Evolutionary conservation across 345 rosid genomes (phyloP), one percentile per base, ranked within the genome.

Genomic region (Adansonia digitata): DNA sequence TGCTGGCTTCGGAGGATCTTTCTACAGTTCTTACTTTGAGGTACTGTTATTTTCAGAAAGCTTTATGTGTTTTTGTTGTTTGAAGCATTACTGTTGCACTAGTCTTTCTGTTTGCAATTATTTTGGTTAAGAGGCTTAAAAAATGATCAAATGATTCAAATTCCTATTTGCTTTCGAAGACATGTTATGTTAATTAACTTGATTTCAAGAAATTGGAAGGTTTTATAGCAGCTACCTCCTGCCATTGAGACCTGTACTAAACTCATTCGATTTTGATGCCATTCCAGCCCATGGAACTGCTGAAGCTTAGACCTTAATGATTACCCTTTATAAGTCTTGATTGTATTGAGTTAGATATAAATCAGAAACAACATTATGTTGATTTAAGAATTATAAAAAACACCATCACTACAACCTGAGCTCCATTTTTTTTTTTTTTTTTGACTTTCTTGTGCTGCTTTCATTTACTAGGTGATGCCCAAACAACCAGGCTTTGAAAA

Each of bases 1-100:
- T 46, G 94, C 99, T 13, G 94, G 97, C 53, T 92, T 91, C 59
- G 92, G 95, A 82, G 88, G 84, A 77, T 80, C 97, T 35, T 94
- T 94, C 84, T 92, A 92, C 79, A 83, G 81, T 59, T 86, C 91
- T 20, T 94, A 91, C 76, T 94, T 92, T 72, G 82, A 87, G 95
- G 97, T 92, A 89, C 46, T 76, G 7, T 13, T 31, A 24, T 22
- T 77, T 61, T 69, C 61, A 66, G 60, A 18, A 53, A 29, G 39
- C 65, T 10, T 70, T 69, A 31, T 18, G 5, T 5, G 8, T 53
- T 72, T 39, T 22, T 6, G n/a, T 46, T 74, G 45, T 49, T 26
- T 17, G 0, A 48, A 51, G 24, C 24, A 14, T 70, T 51, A 18
- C 11, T 9, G 45, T 69, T 17, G 3, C 42, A 49, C 7, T 31